These are phyloP conservation scores for Aspergillus cavernicola DNA, from an alignment of 495 filamentous ascomycete genomes.

Conservation along the genomic window DNA sequence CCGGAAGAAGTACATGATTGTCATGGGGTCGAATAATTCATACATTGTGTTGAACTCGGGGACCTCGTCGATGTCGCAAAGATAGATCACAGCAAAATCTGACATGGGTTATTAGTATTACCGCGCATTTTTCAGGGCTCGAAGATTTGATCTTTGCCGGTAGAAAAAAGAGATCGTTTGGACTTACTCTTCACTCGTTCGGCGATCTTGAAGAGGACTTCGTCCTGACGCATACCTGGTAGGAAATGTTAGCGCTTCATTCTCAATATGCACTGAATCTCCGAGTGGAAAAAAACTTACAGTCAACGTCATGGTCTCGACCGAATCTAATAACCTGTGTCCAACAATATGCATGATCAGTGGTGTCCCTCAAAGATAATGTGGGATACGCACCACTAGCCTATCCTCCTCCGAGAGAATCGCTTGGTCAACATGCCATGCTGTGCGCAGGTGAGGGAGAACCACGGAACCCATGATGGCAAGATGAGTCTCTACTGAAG, in stretches of 20 bases:
- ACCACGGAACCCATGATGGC: conserved; percentile 84
- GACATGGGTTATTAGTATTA: not conserved
- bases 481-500: conserved; percentile 2
- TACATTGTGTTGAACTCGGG: conserved; percentile 98
- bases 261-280: not conserved
- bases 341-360: conserved; percentile 1
- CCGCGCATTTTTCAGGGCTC: too few relatives aligned
- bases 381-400: conserved; percentile 60
- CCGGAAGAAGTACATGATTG: conserved; percentile 89
- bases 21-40: conserved; percentile 69
- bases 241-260: conserved; percentile 16
- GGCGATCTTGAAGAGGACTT: conserved; percentile 76
- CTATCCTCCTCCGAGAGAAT: conserved; percentile 92
- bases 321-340: conserved; percentile 70
- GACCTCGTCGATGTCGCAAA: conserved; percentile 94
- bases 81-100: conserved; percentile 78
- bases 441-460: conserved; percentile 85
- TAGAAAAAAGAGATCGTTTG: not conserved
- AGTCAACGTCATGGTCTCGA: conserved; percentile 69
- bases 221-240: conserved; percentile 85
- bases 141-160: too few relatives aligned
- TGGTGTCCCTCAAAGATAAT: not conserved
- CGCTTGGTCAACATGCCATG: conserved; percentile 95
- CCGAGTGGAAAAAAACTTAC: conserved; percentile 15
- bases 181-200: conserved; percentile 44